Evolutionary conservation across 495 filamentous ascomycete species (phyloP).

Genomic region (Cairneyella variabilis): DNA sequence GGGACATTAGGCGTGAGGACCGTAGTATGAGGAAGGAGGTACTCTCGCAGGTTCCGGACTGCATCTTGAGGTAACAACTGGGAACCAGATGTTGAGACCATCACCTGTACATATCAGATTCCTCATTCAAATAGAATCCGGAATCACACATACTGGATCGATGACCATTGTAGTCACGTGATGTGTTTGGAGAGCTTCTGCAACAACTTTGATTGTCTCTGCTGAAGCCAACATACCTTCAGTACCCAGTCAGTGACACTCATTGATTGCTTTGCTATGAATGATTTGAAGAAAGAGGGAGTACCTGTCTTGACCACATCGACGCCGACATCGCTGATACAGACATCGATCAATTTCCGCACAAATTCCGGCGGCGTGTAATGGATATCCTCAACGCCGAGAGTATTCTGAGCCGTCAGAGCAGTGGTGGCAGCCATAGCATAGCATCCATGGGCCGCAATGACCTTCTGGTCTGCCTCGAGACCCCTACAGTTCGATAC

Average conservation of each 20-base stretch:
- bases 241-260: neutral
- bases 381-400: conserved; percentile 78
- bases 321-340: conserved; percentile 75
- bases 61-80: conserved; percentile 69
- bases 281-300: conserved; percentile 13
- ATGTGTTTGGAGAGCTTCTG: conserved; percentile 58
- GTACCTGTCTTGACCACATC: conserved; percentile 91
- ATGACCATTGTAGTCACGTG: conserved; percentile 63
- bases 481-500: conserved; percentile 63
- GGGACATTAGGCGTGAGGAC: conserved; percentile 90
- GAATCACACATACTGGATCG: conserved; percentile 63
- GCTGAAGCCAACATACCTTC: conserved; percentile 87
- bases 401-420: conserved; percentile 91
- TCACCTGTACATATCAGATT: conserved; percentile 56
- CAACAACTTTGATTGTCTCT: conserved; percentile 70
- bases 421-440: conserved; percentile 96
- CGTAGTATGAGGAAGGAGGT: conserved; percentile 71
- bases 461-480: conserved; percentile 93
- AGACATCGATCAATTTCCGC: conserved; percentile 77
- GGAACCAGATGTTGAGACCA: conserved; percentile 85
- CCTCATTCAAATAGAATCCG: conserved; percentile 12
- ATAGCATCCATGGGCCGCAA: conserved; percentile 87
- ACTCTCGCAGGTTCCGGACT: conserved; percentile 56
- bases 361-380: conserved; percentile 75
- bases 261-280: neutral